Conservation (phyloP, 768 basidiomycete species). For the Rhizopogon sp. region DNA sequence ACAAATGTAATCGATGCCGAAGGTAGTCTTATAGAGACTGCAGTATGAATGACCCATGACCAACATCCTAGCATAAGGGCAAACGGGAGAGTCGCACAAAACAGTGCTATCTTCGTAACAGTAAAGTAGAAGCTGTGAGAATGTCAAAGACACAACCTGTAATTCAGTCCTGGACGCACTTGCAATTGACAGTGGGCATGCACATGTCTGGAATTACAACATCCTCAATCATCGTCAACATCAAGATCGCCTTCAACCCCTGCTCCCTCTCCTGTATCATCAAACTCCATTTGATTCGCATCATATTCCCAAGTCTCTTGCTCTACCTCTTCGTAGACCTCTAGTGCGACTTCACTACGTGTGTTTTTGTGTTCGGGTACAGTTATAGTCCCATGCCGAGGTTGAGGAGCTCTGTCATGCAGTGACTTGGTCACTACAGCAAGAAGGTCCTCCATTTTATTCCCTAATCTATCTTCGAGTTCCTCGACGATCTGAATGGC, state of each 20-base stretch:
- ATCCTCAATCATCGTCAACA: constrained; percentile 49
- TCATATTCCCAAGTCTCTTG: constrained; percentile 29
- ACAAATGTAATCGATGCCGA: too few relatives aligned
- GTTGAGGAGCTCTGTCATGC: neutral
- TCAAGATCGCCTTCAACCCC: constrained; percentile 72
- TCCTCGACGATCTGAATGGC: constrained; percentile 82
- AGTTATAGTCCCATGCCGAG: neutral
- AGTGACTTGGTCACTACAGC: constrained; percentile 45
- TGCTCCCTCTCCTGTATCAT: constrained; percentile 60
- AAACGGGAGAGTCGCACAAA: neutral
- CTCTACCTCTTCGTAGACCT: constrained; percentile 17
- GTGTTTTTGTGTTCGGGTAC: neutral
- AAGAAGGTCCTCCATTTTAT: constrained; percentile 65
- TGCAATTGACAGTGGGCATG: neutral
- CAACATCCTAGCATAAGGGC: too few relatives aligned
- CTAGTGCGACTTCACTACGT: neutral
- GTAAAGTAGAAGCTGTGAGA: neutral
- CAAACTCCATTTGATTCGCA: constrained; percentile 52
- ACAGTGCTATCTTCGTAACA: neutral
- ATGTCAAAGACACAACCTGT: neutral
- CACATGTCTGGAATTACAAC: neutral
- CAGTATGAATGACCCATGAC: too few relatives aligned
- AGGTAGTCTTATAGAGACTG: too few relatives aligned
- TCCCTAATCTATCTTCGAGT: constrained; percentile 74
- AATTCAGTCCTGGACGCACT: neutral